Evolutionary conservation across 2,329 filamentous ascomycete genomes (phyloP), one percentile per base, ranked within the genome.

Genomic region (Drechslerella dactyloides): DNA sequence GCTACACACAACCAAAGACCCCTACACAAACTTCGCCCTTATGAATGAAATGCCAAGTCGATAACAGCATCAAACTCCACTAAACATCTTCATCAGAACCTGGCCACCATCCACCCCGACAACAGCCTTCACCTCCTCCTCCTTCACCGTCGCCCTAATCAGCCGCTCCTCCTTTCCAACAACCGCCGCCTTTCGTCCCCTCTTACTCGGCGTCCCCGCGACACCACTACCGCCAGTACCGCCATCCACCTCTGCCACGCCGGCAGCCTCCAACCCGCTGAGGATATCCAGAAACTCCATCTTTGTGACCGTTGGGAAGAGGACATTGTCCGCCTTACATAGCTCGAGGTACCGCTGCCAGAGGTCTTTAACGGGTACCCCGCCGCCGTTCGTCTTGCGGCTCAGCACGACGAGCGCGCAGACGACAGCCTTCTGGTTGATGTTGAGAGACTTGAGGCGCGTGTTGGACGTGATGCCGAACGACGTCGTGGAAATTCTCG

Each of bases 261-360:
- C 93, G 52, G 96, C 81, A 0, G 93, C 94, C 81, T 99, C 94
- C 58, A 99, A 81, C 76, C 91, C 96, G 37, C 89, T 88, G 19
- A 97, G 84, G 3, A 99, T 93, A 80, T 99, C 94, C 66, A 92
- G 87, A 80, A 99, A 99, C 79, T 99, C 94, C 3, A 91, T 94
- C 77, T 86, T 89, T 1, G 91, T 94, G 1, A 99, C 85, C 0
- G 93, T 90, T 75, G 96, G 92, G 17, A 72, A 72, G 1, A 99
- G 84, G 8, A 96, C 84, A n/a, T 92, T 90, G 77, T 97, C 93
- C 37, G 87, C 86, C 66, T 87, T 93, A 80, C 94, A 99, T 15
- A 97, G 83, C 35, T 85, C 82, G 65, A 86, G 88, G 80, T 99
- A 99, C 1, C 90, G 87, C 69, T 91, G 89, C 79, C 91, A 97